phyloP scores from a whole-genome alignment of 805 yeast species.

The Candida parachauliodes region DNA sequence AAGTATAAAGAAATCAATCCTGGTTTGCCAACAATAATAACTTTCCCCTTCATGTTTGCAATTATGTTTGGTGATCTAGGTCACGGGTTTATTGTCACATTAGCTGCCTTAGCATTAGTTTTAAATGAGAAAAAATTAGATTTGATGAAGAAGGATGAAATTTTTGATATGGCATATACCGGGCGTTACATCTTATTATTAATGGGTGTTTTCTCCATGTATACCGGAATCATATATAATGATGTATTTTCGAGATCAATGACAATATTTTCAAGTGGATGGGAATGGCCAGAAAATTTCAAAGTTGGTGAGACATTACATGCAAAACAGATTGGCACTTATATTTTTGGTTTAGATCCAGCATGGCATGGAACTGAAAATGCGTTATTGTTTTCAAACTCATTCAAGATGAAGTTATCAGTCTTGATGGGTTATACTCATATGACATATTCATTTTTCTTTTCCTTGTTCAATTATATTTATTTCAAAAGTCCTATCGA shows the following conservation, averaged over 20 bases:
- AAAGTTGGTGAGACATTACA: slow-evolving; percentile 64
- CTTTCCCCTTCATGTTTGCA: slow-evolving; percentile 98
- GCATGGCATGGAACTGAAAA: slow-evolving; percentile 98
- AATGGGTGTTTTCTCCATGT: slow-evolving; percentile 95
- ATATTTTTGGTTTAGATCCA: slow-evolving; percentile 84
- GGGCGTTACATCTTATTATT: slow-evolving; percentile 88
- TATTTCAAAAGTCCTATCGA: slow-evolving; percentile 72
- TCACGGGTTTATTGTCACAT: slow-evolving; percentile 81
- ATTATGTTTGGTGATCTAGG: slow-evolving; percentile 99
- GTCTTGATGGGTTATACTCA: slow-evolving; percentile 91
- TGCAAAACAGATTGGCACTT: slow-evolving; percentile 66
- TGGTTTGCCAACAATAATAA: slow-evolving; percentile 88
- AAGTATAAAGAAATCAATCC: slow-evolving; percentile 94
- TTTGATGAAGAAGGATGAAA: slow-evolving; percentile 77
- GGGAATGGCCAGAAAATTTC: slow-evolving; percentile 86
- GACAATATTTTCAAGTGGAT: slow-evolving; percentile 84
- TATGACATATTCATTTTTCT: slow-evolving; percentile 86
- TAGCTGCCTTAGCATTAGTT: slow-evolving; percentile 71
- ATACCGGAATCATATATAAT: slow-evolving; percentile 91
- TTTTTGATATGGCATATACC: slow-evolving; percentile 91
- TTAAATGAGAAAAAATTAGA: slow-evolving; percentile 69
- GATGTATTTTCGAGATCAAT: slow-evolving; percentile 90
- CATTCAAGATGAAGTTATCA: slow-evolving; percentile 96
- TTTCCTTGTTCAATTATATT: slow-evolving; percentile 77
- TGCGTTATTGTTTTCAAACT: slow-evolving; percentile 82